Evolutionary conservation across 2,329 filamentous ascomycete genomes (phyloP), one percentile per base, ranked within the genome.

Genomic region (Aspergillus amoenus): DNA sequence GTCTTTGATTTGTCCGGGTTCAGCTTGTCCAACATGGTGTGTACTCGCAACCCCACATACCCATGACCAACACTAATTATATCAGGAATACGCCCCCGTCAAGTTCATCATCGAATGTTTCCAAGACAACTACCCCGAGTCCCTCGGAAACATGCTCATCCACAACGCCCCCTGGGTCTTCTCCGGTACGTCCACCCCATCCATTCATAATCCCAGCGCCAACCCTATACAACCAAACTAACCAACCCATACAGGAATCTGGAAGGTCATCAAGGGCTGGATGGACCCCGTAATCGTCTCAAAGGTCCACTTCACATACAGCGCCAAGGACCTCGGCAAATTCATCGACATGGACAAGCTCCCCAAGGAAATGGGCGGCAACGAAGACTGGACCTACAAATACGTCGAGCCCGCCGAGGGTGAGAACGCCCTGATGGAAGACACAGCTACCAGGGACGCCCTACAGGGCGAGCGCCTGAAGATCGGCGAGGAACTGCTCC

Each of bases 41-140:
- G 79, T 27, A 37, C 9, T 21, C 0, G 17, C 27, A 30, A 4
- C 9, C 27, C 9, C 11, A 6, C 3, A 21, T 6, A 15, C 15
- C 4, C 22, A 30, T 1, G 5, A 39, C 1, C 8, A 12, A 22
- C 4, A 4, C 45, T 57, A 37, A 52, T 6, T 8, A 9, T 5
- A 21, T 1, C 42, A 88, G 86, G 94, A 99, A 76, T 97, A 97
- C 73, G 86, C 90, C 0, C 93, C 94, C 0, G 90, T 99, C 52
- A 97, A 96, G 71, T 97, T 97, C 76, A 96, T 97, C 87, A 96
- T 97, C 73, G 93, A 95, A 73, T 96, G 91, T 72, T 97, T 97
- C 71, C 92, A 97, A 79, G 92, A 93, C 58, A 97, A 97, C 72
- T 99, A 97, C 67, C 93, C 94, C 0, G 94, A 97, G 74, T 93